These are phyloP conservation scores for Diutina neorugosa DNA, from an alignment of 1,139 yeast genomes.

Conservation along the genomic window DNA sequence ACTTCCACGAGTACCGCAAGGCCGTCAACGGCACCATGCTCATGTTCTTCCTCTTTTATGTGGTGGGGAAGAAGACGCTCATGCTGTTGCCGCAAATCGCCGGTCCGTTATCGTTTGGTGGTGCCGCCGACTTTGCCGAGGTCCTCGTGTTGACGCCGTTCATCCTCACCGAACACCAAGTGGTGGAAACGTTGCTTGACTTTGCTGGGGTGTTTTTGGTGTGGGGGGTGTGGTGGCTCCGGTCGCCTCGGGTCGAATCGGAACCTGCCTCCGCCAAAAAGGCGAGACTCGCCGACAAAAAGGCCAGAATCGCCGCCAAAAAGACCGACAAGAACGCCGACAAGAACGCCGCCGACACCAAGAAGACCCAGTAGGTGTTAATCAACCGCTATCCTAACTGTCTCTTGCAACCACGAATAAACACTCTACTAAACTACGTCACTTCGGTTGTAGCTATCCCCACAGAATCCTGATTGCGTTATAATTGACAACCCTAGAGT, in stretches of 20 bases:
- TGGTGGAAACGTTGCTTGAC: neutral
- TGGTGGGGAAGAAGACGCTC: neutral
- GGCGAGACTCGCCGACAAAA: too few species aligned
- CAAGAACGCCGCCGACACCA: neutral
- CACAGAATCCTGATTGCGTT: too few species aligned
- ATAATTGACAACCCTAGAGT: too few species aligned
- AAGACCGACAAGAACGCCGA: neutral
- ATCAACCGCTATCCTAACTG: too few species aligned
- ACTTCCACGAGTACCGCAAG: neutral
- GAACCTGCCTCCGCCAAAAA: too few species aligned
- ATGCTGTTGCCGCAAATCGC: neutral
- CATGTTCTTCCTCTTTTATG: neutral
- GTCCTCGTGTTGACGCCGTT: neutral
- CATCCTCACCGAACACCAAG: neutral
- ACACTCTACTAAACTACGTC: too few species aligned
- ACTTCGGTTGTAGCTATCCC: too few species aligned
- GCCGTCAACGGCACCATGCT: neutral
- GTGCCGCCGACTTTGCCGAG: constrained; percentile 1
- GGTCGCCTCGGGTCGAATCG: neutral
- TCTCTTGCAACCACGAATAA: too few species aligned
- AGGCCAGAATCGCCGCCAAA: too few species aligned
- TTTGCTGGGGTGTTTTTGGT: neutral
- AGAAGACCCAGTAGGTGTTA: neutral
- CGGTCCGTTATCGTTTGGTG: neutral
- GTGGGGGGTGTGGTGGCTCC: neutral